Evolutionary conservation across 148 eudicot genomes (phyloP).

Genomic region (Arctostaphylos glauca): DNA sequence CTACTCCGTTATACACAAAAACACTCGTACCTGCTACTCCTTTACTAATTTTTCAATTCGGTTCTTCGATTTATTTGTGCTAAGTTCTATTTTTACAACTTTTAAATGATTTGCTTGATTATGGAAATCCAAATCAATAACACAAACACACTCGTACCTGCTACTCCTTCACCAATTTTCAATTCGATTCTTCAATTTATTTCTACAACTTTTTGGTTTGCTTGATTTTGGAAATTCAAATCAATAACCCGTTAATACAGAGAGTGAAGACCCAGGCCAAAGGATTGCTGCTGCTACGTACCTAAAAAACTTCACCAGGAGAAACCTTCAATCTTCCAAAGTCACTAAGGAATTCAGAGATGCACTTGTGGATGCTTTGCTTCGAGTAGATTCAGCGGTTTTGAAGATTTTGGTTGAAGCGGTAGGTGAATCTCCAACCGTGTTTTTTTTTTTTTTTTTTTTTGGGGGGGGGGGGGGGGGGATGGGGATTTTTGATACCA

Average conservation of each 20-base stretch:
- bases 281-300: constrained; percentile 75
- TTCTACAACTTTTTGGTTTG: too few relatives aligned
- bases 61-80: neutral
- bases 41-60: neutral
- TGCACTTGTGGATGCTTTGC: constrained; percentile 47
- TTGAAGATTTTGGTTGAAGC: constrained; percentile 66
- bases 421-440: constrained; percentile 24
- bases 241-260: too few relatives aligned
- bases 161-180: neutral
- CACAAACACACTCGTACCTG: too few relatives aligned
- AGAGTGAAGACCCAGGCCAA: too few relatives aligned
- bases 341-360: constrained; percentile 61
- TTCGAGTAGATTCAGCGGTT: constrained; percentile 45
- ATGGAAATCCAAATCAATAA: too few relatives aligned
- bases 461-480: too few relatives aligned
- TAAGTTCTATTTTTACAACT: too few relatives aligned
- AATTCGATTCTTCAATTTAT: constrained; percentile 1
- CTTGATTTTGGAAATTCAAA: too few relatives aligned
- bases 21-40: neutral
- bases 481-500: neutral
- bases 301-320: constrained; percentile 64
- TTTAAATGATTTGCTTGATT: too few relatives aligned
- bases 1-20: neutral
- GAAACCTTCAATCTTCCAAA: constrained; percentile 27
- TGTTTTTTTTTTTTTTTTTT: neutral